Evolutionary conservation across 2,329 filamentous ascomycete species (phyloP).

Genomic region (Aspergillus felis): DNA sequence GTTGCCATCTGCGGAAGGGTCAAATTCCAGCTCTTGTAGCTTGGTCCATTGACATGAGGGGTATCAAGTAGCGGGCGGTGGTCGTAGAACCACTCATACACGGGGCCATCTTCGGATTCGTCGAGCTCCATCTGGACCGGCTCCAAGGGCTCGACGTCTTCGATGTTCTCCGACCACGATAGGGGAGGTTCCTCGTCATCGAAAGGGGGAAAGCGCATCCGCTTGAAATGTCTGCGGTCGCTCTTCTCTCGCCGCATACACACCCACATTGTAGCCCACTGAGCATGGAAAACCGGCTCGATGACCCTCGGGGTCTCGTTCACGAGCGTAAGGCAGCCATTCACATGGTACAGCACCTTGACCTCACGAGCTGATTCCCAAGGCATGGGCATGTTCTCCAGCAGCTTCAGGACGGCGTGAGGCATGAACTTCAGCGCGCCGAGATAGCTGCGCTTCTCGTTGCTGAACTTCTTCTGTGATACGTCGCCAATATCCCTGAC

Average conservation of each 20-base stretch:
- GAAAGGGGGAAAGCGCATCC: slow-evolving; percentile 98
- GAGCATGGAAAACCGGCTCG: slow-evolving; percentile 94
- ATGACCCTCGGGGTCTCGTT: slow-evolving; percentile 97
- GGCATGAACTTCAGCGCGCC: slow-evolving; percentile 99
- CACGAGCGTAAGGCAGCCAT: slow-evolving; percentile 92
- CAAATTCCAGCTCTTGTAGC: slow-evolving; percentile 95
- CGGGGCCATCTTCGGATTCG: slow-evolving; percentile 83
- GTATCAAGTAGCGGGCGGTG: slow-evolving; percentile 88
- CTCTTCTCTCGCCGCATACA: slow-evolving; percentile 98
- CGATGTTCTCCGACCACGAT: slow-evolving; percentile 98
- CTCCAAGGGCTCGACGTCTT: slow-evolving; percentile 94
- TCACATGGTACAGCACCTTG: slow-evolving; percentile 97
- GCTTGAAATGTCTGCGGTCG: slow-evolving; percentile 91
- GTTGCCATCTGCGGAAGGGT: slow-evolving; percentile 93
- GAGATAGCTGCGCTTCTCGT: slow-evolving; percentile 95
- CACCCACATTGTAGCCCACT: slow-evolving; percentile 99
- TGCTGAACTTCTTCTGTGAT: slow-evolving; percentile 98
- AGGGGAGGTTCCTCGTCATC: slow-evolving; percentile 97
- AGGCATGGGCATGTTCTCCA: slow-evolving; percentile 99
- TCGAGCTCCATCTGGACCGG: slow-evolving; percentile 98
- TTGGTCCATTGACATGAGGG: slow-evolving; percentile 88
- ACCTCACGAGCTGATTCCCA: slow-evolving; percentile 97
- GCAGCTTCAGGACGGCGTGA: slow-evolving; percentile 90
- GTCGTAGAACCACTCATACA: slow-evolving; percentile 97
- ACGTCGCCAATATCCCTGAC: slow-evolving; percentile 98